These are phyloP conservation scores for Erodium trifolium DNA, from an alignment of 441 rosid genomes.

Conservation along the genomic window DNA sequence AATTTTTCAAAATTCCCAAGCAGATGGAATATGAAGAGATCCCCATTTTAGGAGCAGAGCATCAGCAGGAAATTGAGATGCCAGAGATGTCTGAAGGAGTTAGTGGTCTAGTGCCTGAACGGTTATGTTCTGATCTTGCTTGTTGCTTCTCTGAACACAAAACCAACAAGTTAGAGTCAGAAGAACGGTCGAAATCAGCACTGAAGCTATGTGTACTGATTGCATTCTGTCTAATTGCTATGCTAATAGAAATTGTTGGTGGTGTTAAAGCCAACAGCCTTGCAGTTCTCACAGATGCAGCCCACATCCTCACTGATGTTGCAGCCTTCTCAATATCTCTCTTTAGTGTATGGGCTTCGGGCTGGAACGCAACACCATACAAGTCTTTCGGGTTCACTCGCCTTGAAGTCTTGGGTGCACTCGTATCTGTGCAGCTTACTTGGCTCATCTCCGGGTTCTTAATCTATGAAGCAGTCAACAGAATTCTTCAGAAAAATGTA, in stretches of 20 bases:
- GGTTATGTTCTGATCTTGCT: conserved; percentile 20
- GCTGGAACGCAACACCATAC: conserved; percentile 46
- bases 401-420: conserved; percentile 70
- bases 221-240: conserved; percentile 23
- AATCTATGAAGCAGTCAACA: conserved; percentile 45
- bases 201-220: conserved; percentile 47
- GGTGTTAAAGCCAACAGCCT: conserved; percentile 25
- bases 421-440: conserved; percentile 62
- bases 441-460: conserved; percentile 66
- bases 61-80: conserved; percentile 34
- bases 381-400: conserved; percentile 61
- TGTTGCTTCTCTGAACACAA: conserved; percentile 46
- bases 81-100: conserved; percentile 24
- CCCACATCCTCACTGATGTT: conserved; percentile 38
- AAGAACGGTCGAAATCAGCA: conserved; percentile 38
- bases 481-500: conserved; percentile 35
- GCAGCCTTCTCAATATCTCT: conserved; percentile 51
- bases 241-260: background rate
- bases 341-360: conserved; percentile 52
- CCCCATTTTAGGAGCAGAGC: conserved; percentile 29
- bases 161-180: conserved; percentile 30
- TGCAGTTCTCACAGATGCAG: conserved; percentile 65
- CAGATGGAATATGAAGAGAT: conserved; percentile 50
- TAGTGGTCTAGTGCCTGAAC: conserved; percentile 14
- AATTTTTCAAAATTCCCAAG: conserved; percentile 2